phyloP scores from a whole-genome alignment of 2,329 filamentous ascomycete species.

The Trichophyton rubrum region DNA sequence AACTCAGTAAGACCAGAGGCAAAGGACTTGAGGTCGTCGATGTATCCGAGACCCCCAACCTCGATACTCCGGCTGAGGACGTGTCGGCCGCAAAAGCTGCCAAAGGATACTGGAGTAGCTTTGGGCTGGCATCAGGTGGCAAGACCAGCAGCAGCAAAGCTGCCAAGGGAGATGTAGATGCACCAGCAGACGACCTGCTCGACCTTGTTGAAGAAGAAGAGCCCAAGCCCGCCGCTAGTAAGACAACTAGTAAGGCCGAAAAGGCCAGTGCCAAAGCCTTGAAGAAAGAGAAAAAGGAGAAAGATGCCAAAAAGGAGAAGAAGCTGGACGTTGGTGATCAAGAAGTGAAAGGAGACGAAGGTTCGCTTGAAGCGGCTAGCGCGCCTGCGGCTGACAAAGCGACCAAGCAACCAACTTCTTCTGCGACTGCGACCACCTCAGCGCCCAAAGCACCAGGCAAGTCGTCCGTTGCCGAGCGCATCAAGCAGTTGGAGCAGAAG shows the following conservation, averaged over 20 bases:
- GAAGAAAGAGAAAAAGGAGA: background rate
- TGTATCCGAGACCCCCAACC: slow-evolving; percentile 20
- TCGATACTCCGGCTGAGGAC: slow-evolving; percentile 26
- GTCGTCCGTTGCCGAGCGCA: slow-evolving; percentile 41
- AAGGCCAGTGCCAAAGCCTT: background rate
- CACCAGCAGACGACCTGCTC: background rate
- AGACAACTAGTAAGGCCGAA: slow-evolving; percentile 2
- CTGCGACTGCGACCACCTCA: slow-evolving; percentile 25
- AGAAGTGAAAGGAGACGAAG: slow-evolving; percentile 3
- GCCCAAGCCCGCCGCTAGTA: slow-evolving; percentile 1
- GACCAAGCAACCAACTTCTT: slow-evolving; percentile 28
- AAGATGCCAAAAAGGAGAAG: background rate
- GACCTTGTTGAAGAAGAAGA: background rate
- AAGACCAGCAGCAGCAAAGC: slow-evolving; percentile 31
- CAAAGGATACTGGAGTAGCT: slow-evolving; percentile 32
- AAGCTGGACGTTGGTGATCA: background rate
- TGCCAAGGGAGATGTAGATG: slow-evolving; percentile 19
- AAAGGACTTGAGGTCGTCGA: slow-evolving; percentile 18
- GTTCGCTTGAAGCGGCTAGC: slow-evolving; percentile 7
- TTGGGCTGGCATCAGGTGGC: slow-evolving; percentile 27
- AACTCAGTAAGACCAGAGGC: slow-evolving; percentile 20
- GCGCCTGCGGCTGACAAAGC: slow-evolving; percentile 22
- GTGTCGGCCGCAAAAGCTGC: slow-evolving; percentile 9
- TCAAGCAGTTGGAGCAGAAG: slow-evolving; percentile 36
- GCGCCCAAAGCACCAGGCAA: slow-evolving; percentile 30